Conservation (phyloP, 768 basidiomycete species). For the Auricularia cornea region DNA sequence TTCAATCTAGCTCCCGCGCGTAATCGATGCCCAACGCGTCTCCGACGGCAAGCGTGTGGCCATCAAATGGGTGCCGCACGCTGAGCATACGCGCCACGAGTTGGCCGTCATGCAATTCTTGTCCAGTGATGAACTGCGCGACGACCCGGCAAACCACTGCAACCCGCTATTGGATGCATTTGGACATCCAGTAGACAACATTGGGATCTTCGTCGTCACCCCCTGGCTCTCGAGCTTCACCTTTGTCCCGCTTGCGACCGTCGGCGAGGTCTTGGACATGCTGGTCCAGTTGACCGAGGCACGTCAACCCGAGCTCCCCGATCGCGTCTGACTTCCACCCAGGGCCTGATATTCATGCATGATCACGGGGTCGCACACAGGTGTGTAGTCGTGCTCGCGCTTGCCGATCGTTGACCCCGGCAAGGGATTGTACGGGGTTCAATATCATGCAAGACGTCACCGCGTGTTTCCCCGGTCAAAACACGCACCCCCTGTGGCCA, state of each 20-base stretch:
- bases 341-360: slow-evolving; percentile 2
- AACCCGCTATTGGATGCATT: slow-evolving; percentile 3
- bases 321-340: not conserved
- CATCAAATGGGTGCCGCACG: not conserved
- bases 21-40: not conserved
- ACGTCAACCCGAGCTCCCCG: not conserved
- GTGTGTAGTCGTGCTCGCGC: not conserved
- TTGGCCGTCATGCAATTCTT: not conserved
- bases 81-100: not conserved
- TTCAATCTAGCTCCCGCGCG: not conserved
- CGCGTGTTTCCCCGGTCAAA: not conserved
- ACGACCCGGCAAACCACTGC: slow-evolving; percentile 1
- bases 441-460: slow-evolving; percentile 6
- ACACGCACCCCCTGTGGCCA: not conserved
- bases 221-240: slow-evolving; percentile 1
- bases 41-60: not conserved
- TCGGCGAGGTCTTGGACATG: slow-evolving; percentile 3
- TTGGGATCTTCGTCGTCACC: slow-evolving; percentile 1
- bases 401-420: not conserved
- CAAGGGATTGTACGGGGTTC: not conserved
- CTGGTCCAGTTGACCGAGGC: slow-evolving; percentile 1
- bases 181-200: not conserved
- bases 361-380: not conserved
- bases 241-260: not conserved
- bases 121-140: not conserved